Conservation (phyloP, 805 yeast genomes). For the Danielozyma ontarioensis region DNA sequence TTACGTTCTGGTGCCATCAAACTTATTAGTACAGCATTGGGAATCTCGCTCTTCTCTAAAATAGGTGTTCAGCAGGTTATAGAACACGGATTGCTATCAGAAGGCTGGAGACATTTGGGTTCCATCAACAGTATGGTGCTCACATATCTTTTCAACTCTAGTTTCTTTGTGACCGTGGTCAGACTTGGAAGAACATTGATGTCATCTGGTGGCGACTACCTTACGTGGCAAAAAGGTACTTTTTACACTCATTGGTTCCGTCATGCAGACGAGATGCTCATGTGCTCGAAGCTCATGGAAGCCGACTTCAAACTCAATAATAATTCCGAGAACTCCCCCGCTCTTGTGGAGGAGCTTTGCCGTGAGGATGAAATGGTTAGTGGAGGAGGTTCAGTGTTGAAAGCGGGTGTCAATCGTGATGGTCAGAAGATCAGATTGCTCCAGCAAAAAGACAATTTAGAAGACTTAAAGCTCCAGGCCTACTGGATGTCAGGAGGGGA, state of each 20-base stretch:
- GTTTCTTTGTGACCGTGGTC: conserved; percentile 38
- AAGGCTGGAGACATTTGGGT: conserved; percentile 31
- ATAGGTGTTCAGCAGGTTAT: conserved; percentile 37
- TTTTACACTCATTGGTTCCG: conserved; percentile 58
- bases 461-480: conserved; percentile 67
- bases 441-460: conserved; percentile 47
- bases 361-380: conserved; percentile 22
- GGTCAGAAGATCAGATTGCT: conserved; percentile 36
- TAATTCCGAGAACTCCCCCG: conserved; percentile 23
- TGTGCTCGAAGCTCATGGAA: conserved; percentile 61
- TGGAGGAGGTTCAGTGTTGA: conserved; percentile 18
- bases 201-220: conserved; percentile 46
- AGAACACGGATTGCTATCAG: conserved; percentile 31
- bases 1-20: conserved; percentile 25
- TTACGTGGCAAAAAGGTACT: conserved; percentile 63
- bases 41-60: conserved; percentile 33
- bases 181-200: conserved; percentile 34
- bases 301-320: conserved; percentile 55
- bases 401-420: conserved; percentile 30
- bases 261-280: conserved; percentile 63
- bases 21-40: conserved; percentile 26
- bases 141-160: conserved; percentile 35
- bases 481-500: conserved; percentile 87
- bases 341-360: conserved; percentile 34
- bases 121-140: conserved; percentile 44